phyloP scores from a whole-genome alignment of 2,329 filamentous ascomycete species.

The Colletotrichum euphorbiae region DNA sequence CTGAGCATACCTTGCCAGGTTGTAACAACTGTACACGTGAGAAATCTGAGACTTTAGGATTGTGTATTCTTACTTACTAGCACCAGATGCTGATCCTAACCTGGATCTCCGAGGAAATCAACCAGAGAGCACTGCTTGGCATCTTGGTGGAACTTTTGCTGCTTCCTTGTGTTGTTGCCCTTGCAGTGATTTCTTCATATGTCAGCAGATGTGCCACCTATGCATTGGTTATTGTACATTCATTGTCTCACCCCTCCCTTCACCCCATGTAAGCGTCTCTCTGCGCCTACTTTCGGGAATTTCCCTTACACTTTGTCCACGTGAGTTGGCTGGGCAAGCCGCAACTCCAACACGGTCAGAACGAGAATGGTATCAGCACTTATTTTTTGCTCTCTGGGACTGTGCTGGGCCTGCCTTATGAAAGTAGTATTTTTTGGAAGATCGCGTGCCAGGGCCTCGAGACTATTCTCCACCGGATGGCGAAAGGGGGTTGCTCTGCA shows the following conservation, averaged over 20 bases:
- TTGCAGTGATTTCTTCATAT: constrained; percentile 45
- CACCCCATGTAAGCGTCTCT: constrained; percentile 52
- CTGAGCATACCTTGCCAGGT: constrained; percentile 31
- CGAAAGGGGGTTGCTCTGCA: constrained; percentile 1
- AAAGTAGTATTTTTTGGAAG: constrained; percentile 13
- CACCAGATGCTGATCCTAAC: constrained; percentile 41
- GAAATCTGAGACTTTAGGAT: background rate
- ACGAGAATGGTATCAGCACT: constrained; percentile 69
- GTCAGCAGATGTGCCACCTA: constrained; percentile 47
- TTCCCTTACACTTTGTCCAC: constrained; percentile 56
- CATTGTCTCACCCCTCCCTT: constrained; percentile 50
- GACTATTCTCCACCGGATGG: background rate
- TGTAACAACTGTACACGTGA: constrained; percentile 14
- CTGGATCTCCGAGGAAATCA: constrained; percentile 46
- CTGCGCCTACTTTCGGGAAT: background rate
- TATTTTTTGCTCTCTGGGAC: constrained; percentile 18
- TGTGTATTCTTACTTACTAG: background rate
- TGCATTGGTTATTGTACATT: constrained; percentile 45
- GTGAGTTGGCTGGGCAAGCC: constrained; percentile 59
- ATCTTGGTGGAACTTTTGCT: constrained; percentile 48
- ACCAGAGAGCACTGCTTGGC: constrained; percentile 46
- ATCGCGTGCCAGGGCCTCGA: background rate
- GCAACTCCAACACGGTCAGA: constrained; percentile 72
- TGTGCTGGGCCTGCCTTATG: constrained; percentile 13
- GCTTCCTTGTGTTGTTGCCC: constrained; percentile 47